A percentile compares a stretch with the other conserved stretches of the same genome.
These are phyloP conservation scores for Botryosphaeria dothidea DNA, from an alignment of 2,329 filamentous ascomycete species.

Conservation along the genomic window DNA sequence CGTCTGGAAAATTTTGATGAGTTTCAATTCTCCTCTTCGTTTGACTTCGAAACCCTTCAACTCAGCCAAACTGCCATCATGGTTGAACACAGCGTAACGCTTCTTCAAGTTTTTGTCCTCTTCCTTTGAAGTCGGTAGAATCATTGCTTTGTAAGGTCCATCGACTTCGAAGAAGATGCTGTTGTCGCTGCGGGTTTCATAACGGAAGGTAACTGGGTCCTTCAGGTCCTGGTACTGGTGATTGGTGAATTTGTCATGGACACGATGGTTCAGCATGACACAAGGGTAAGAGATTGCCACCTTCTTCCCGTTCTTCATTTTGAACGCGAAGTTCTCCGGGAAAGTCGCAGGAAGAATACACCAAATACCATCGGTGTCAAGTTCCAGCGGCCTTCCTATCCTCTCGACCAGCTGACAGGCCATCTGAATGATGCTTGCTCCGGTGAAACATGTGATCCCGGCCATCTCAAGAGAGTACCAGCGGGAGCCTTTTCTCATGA, in stretches of 20 bases:
- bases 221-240: slow-evolving; percentile 92
- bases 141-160: slow-evolving; percentile 96
- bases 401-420: slow-evolving; percentile 90
- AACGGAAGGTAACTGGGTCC: slow-evolving; percentile 78
- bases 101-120: slow-evolving; percentile 99
- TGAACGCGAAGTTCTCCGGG: slow-evolving; percentile 94
- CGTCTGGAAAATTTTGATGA: slow-evolving; percentile 99
- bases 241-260: slow-evolving; percentile 93
- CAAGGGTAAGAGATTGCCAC: slow-evolving; percentile 95
- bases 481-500: slow-evolving; percentile 97
- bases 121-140: slow-evolving; percentile 94
- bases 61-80: slow-evolving; percentile 92
- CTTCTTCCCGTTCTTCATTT: slow-evolving; percentile 94
- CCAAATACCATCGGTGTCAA: slow-evolving; percentile 99
- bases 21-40: slow-evolving; percentile 92
- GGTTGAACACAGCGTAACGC: slow-evolving; percentile 97
- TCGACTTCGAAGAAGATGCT: slow-evolving; percentile 99
- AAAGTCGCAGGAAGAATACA: slow-evolving; percentile 97
- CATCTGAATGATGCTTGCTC: slow-evolving; percentile 95
- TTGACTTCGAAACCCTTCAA: slow-evolving; percentile 98
- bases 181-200: slow-evolving; percentile 97
- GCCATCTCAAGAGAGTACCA: slow-evolving; percentile 99
- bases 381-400: slow-evolving; percentile 85
- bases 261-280: slow-evolving; percentile 97
- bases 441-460: slow-evolving; percentile 94